A percentile compares a stretch with the other conserved stretches of the same genome.
Evolutionary conservation across 306 rosid genomes (phyloP).

Genomic region (Trichosanthes truncata): DNA sequence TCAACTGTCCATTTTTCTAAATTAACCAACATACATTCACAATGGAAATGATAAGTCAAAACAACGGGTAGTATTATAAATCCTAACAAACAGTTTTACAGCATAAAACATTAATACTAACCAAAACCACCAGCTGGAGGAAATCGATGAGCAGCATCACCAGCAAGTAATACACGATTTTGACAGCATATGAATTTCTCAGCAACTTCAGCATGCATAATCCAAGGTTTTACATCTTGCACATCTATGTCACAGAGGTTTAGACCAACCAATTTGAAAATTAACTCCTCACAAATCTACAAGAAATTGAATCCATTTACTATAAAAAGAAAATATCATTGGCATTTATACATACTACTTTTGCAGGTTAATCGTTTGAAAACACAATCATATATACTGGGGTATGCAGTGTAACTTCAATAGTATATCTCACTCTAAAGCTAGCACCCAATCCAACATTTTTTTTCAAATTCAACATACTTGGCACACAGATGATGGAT

Average conservation of each 20-base stretch:
- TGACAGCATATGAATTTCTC: constrained; percentile 55
- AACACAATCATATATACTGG: not conserved
- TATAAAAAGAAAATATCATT: not conserved
- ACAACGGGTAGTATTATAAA: not conserved
- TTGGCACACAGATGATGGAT: constrained; percentile 2
- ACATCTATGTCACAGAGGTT: constrained; percentile 63
- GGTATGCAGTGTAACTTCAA: not conserved
- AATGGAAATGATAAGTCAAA: not conserved
- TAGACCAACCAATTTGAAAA: constrained; percentile 69
- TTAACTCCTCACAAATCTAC: constrained; percentile 65
- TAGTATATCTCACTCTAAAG: not conserved
- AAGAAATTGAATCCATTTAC: constrained; percentile 22
- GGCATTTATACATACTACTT: not conserved
- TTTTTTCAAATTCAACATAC: not conserved
- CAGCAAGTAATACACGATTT: constrained; percentile 65
- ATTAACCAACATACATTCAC: not conserved
- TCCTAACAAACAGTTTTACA: constrained; percentile 3
- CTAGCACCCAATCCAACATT: not conserved
- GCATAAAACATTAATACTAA: constrained; percentile 29
- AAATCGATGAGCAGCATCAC: constrained; percentile 95
- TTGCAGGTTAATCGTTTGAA: not conserved
- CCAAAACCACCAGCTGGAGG: constrained; percentile 99
- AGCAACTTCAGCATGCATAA: constrained; percentile 98
- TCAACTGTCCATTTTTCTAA: not conserved
- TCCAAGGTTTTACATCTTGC: constrained; percentile 81